Conservation (phyloP, 176 grass and related monocot genomes). For the Rhynchospora breviuscula region DNA sequence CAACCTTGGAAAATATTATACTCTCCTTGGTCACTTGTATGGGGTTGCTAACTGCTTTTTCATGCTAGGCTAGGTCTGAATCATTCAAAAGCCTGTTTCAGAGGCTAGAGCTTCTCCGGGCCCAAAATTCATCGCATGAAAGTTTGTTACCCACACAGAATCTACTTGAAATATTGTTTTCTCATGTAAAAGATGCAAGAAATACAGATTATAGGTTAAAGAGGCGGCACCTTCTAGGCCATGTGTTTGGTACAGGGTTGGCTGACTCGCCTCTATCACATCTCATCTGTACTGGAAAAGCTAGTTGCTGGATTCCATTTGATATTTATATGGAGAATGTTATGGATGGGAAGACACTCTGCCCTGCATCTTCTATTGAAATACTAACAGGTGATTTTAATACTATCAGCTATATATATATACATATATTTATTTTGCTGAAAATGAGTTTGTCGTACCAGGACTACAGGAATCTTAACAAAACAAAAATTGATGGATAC, state of each 20-base stretch:
- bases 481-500: background rate
- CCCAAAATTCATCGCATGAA: conserved; percentile 32
- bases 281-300: conserved; percentile 37
- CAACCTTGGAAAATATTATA: background rate
- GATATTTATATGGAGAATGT: conserved; percentile 73
- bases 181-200: conserved; percentile 38
- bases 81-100: conserved; percentile 49
- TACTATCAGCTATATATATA: background rate
- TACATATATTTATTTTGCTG: too few species aligned
- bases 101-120: conserved; percentile 39
- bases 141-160: conserved; percentile 9
- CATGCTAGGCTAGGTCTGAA: conserved; percentile 49
- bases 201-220: conserved; percentile 25
- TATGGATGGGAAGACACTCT: conserved; percentile 53
- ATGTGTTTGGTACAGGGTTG: conserved; percentile 32
- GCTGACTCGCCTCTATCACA: conserved; percentile 33
- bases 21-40: too few species aligned
- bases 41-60: background rate
- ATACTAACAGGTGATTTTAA: conserved; percentile 42
- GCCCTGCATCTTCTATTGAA: conserved; percentile 51
- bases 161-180: conserved; percentile 36
- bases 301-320: conserved; percentile 58
- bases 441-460: too few species aligned
- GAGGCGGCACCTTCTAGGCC: conserved; percentile 36
- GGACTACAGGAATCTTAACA: too few species aligned